These are phyloP conservation scores for Backusella parvicylindrica DNA, from an alignment of 192 early-diverging fungal genomes.

Conservation along the genomic window DNA sequence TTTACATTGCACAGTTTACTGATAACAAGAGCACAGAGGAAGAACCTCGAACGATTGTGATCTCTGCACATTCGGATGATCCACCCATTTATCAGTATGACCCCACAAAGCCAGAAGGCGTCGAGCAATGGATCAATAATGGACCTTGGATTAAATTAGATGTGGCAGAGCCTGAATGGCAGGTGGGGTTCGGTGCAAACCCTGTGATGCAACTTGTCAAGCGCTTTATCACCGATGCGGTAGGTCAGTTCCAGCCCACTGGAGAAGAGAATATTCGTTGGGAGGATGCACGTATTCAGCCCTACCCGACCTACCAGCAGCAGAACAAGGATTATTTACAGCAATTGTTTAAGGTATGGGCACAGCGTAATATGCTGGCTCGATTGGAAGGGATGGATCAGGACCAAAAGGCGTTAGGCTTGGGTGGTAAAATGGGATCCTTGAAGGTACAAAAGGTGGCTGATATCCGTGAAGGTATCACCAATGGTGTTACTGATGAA, in stretches of 20 bases:
- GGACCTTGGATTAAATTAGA: constrained; percentile 25
- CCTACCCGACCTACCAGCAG: constrained; percentile 4
- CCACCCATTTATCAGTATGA: constrained; percentile 30
- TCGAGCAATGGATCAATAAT: constrained; percentile 31
- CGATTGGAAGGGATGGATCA: constrained; percentile 5
- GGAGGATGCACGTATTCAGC: constrained; percentile 26
- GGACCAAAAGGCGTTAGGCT: constrained; percentile 5
- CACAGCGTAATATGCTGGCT: constrained; percentile 21
- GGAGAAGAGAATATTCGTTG: constrained; percentile 10
- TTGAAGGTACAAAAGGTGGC: constrained; percentile 5
- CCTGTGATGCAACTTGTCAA: constrained; percentile 6
- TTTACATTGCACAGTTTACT: constrained; percentile 29
- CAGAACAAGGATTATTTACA: constrained; percentile 33
- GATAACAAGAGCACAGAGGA: background rate
- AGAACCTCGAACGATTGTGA: constrained; percentile 14
- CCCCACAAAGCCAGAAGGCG: background rate
- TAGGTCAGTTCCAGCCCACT: background rate
- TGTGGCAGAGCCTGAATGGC: constrained; percentile 26
- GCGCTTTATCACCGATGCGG: background rate
- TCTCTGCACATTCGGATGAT: constrained; percentile 19
- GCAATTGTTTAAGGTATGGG: constrained; percentile 22
- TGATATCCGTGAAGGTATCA: constrained; percentile 9
- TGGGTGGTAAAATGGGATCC: background rate
- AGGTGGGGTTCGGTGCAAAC: background rate
- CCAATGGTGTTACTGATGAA: background rate